These are phyloP conservation scores for Aspergillus viridinutans DNA, from an alignment of 2,329 filamentous ascomycete genomes.

Conservation along the genomic window DNA sequence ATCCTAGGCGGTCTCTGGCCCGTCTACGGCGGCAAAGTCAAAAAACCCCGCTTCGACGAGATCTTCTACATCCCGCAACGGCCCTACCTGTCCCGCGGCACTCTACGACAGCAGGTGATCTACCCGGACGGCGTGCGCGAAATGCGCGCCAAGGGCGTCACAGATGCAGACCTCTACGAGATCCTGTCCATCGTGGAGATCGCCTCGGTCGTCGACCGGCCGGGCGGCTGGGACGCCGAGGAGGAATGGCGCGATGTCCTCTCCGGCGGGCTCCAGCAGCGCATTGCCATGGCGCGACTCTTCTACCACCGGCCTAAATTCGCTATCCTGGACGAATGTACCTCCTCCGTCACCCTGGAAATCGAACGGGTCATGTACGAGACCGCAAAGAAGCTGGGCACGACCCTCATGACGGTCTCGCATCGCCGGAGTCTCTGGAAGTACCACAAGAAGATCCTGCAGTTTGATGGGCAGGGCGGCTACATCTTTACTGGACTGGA, in stretches of 20 bases:
- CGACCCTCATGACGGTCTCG: conserved; percentile 95
- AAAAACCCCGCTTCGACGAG: conserved; percentile 84
- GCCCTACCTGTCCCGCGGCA: conserved; percentile 86
- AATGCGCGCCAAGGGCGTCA: conserved; percentile 79
- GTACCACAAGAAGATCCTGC: conserved; percentile 89
- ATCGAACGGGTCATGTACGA: conserved; percentile 97
- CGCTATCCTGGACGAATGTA: conserved; percentile 96
- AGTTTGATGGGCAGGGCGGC: conserved; percentile 92
- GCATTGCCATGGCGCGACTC: conserved; percentile 90
- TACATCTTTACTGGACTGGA: conserved; percentile 88
- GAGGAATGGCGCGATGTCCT: conserved; percentile 96
- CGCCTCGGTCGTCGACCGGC: conserved; percentile 73
- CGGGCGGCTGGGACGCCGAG: conserved; percentile 84
- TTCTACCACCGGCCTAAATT: conserved; percentile 93
- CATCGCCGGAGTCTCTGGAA: conserved; percentile 92
- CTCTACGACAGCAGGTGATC: conserved; percentile 92
- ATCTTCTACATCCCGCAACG: conserved; percentile 99
- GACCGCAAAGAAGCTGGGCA: conserved; percentile 82
- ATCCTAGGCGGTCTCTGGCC: conserved; percentile 97
- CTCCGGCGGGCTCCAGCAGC: conserved; percentile 87
- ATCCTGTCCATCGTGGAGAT: conserved; percentile 79
- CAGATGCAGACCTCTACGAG: conserved; percentile 71
- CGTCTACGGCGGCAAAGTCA: conserved; percentile 89
- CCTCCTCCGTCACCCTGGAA: conserved; percentile 88
- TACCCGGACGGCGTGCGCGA: conserved; percentile 87